Percentiles rank a stretch among this genome's conserved stretches.
Conservation (phyloP, 2,329 filamentous ascomycete species). For the Cadophora luteo-olivacea region DNA sequence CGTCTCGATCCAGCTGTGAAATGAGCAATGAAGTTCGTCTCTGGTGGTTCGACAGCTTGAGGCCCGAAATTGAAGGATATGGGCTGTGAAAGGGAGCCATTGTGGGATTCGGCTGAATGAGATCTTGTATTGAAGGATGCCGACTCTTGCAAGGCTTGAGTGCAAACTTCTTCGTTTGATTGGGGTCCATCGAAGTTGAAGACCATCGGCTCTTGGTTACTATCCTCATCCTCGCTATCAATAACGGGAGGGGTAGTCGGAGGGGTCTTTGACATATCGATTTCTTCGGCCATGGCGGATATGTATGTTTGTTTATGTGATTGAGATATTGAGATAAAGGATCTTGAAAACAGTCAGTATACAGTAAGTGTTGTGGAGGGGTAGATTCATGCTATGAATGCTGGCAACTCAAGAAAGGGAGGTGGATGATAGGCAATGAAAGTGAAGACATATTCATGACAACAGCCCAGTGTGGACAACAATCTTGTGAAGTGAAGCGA, state of each 20-base stretch:
- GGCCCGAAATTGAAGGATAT: constrained; percentile 16
- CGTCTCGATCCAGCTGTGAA: background rate
- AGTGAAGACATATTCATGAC: background rate
- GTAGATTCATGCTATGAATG: background rate
- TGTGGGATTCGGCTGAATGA: background rate
- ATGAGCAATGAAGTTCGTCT: background rate
- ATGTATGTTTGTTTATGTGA: background rate
- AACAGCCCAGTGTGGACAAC: no score
- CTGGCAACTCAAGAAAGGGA: background rate
- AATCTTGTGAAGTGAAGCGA: background rate
- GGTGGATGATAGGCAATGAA: background rate
- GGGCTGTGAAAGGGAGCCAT: background rate
- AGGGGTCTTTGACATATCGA: background rate
- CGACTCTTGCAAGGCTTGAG: background rate
- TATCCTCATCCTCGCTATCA: background rate
- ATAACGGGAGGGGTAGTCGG: background rate
- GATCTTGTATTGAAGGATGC: background rate
- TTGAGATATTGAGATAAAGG: background rate
- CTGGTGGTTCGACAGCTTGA: constrained; percentile 4
- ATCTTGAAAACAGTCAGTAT: background rate
- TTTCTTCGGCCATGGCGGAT: background rate
- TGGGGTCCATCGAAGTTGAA: constrained; percentile 3
- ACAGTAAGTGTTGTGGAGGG: background rate
- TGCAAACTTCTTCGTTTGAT: background rate
- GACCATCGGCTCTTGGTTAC: background rate